Conservation (phyloP, 257 asterid genomes). For the Eucommia ulmoides region DNA sequence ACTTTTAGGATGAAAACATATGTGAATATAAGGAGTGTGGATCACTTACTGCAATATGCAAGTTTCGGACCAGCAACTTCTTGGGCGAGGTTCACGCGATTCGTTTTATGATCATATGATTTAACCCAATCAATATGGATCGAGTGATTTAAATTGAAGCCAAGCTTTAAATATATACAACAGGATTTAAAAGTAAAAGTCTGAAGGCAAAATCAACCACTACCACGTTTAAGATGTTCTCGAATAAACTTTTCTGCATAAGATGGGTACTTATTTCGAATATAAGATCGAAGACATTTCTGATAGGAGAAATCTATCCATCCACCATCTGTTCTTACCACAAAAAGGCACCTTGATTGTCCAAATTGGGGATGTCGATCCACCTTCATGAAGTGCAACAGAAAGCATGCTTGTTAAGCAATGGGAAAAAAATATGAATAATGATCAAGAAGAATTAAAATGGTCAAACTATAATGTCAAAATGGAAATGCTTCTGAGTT, state of each 20-base stretch:
- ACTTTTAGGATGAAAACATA: too few relatives aligned
- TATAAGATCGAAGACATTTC: constrained; percentile 68
- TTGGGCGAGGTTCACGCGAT: too few relatives aligned
- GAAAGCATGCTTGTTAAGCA: too few relatives aligned
- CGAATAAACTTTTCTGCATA: constrained; percentile 59
- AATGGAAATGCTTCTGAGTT: too few relatives aligned
- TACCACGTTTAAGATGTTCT: constrained; percentile 66
- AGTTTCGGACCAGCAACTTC: too few relatives aligned
- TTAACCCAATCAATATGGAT: too few relatives aligned
- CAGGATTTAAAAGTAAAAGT: not conserved
- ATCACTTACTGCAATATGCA: too few relatives aligned
- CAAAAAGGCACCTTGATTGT: constrained; percentile 86
- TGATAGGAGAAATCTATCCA: constrained; percentile 98
- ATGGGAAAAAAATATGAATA: too few relatives aligned
- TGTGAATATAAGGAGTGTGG: too few relatives aligned
- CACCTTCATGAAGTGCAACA: constrained; percentile 54
- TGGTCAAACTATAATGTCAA: too few relatives aligned
- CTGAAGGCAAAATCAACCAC: constrained; percentile 19
- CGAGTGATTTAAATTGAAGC: not conserved
- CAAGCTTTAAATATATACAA: constrained; percentile 9
- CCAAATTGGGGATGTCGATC: constrained; percentile 87
- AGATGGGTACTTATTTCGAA: constrained; percentile 67
- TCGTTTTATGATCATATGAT: too few relatives aligned
- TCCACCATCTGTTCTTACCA: constrained; percentile 80
- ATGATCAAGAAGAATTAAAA: too few relatives aligned